Evolutionary conservation across 1,139 yeast species (phyloP).

Genomic region (Ogataea hybrid): DNA sequence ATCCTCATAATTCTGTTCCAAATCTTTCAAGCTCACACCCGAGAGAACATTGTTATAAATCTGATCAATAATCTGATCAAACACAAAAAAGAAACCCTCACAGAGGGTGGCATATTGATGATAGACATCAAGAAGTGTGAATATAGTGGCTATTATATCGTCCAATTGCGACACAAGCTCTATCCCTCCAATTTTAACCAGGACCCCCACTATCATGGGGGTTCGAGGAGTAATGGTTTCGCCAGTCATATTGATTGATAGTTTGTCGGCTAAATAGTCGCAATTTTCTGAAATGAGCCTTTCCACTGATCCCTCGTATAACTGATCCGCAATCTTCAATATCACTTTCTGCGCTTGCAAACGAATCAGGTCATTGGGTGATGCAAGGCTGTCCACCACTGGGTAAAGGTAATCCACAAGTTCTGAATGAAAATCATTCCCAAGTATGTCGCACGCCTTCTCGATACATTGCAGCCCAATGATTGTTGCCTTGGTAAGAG

Average conservation of each 20-base stretch:
- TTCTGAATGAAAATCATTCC: constrained; percentile 43
- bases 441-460: constrained; percentile 37
- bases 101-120: constrained; percentile 77
- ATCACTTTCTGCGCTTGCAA: constrained; percentile 46
- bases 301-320: constrained; percentile 58
- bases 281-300: constrained; percentile 61
- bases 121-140: constrained; percentile 74
- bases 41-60: constrained; percentile 40
- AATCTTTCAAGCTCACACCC: constrained; percentile 24
- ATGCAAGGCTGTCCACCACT: constrained; percentile 53
- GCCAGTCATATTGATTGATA: constrained; percentile 65
- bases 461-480: constrained; percentile 44
- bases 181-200: constrained; percentile 69
- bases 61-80: constrained; percentile 61
- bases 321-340: constrained; percentile 45
- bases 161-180: constrained; percentile 62
- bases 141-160: constrained; percentile 70
- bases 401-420: constrained; percentile 56
- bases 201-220: constrained; percentile 64
- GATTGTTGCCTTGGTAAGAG: constrained; percentile 16
- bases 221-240: constrained; percentile 72
- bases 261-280: constrained; percentile 77
- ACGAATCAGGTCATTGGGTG: constrained; percentile 41
- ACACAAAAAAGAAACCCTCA: constrained; percentile 72
- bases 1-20: constrained; percentile 21